These are phyloP conservation scores for Nigrospora osmanthi DNA, from an alignment of 2,329 filamentous ascomycete genomes.

Conservation along the genomic window DNA sequence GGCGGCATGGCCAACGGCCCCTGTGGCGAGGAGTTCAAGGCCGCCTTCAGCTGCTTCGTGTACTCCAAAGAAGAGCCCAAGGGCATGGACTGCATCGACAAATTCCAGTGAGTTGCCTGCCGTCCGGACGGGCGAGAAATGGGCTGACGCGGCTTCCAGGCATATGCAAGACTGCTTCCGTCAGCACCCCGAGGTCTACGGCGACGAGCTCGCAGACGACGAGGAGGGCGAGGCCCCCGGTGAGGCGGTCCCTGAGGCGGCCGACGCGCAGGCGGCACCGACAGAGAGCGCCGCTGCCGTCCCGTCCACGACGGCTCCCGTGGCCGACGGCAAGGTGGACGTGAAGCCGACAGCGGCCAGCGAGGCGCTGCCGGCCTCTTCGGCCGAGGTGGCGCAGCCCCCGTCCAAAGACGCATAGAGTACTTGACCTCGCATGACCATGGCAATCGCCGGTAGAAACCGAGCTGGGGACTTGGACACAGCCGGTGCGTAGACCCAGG, in stretches of 20 bases:
- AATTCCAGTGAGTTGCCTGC: conserved; percentile 71
- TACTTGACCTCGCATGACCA: too few species aligned
- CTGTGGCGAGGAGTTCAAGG: conserved; percentile 91
- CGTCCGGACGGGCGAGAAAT: conserved; percentile 18
- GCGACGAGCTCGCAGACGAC: conserved; percentile 48
- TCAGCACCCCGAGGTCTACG: conserved; percentile 86
- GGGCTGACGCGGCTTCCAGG: conserved; percentile 36
- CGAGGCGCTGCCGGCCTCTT: not conserved
- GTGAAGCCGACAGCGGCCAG: not conserved
- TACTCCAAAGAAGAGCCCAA: conserved; percentile 91
- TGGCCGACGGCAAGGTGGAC: not conserved
- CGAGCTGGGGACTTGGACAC: too few species aligned
- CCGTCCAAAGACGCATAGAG: too few species aligned
- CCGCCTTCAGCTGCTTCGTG: conserved; percentile 98
- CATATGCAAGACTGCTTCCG: conserved; percentile 97
- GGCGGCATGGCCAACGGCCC: conserved; percentile 96
- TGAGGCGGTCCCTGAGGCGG: conserved; percentile 2
- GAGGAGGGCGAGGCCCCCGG: not conserved
- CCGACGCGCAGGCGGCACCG: conserved; percentile 4
- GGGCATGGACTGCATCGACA: conserved; percentile 95
- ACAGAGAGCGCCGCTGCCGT: not conserved
- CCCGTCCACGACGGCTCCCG: not conserved
- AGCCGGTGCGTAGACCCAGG: too few species aligned
- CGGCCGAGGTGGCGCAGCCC: too few species aligned
- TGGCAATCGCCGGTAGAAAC: too few species aligned